Percentiles rank a stretch among this genome's conserved stretches.
These are phyloP conservation scores for Polytrichum commune DNA, from an alignment of 225 moss, liverwort and hornwort species.

Conservation along the genomic window DNA sequence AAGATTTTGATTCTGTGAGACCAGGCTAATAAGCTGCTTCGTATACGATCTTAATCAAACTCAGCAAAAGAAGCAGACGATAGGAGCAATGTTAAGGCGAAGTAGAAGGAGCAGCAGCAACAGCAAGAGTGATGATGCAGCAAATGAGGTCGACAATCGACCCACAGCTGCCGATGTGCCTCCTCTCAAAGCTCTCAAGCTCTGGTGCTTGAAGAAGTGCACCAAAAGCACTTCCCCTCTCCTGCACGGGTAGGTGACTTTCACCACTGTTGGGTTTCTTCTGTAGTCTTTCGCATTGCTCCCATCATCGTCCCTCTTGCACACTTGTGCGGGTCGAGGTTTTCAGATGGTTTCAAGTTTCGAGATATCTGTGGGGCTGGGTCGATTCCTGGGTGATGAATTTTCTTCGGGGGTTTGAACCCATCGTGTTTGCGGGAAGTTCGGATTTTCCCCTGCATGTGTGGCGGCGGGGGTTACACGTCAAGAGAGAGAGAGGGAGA, in stretches of 20 bases:
- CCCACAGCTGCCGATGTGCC: constrained; percentile 3
- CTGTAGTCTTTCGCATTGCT: background rate
- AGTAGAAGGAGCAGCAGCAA: too few species aligned
- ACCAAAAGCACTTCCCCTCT: background rate
- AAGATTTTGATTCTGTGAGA: too few species aligned
- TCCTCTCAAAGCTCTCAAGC: constrained; percentile 30
- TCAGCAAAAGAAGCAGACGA: too few species aligned
- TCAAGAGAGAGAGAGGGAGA: too few species aligned
- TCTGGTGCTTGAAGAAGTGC: constrained; percentile 39
- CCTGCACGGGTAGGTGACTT: background rate
- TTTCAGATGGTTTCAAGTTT: background rate
- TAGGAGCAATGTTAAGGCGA: too few species aligned
- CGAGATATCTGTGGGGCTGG: background rate
- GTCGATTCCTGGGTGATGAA: background rate
- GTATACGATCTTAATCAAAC: too few species aligned
- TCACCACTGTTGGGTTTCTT: too few species aligned
- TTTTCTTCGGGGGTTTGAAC: background rate
- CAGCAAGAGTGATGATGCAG: too few species aligned
- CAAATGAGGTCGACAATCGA: too few species aligned
- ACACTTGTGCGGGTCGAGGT: background rate
- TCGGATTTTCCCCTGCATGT: background rate
- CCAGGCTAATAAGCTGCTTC: too few species aligned
- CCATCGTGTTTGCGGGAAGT: background rate
- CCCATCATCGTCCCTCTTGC: background rate
- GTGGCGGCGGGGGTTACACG: too few species aligned